phyloP scores from a whole-genome alignment of 1,139 yeast species.

The Petasospora fabianii region DNA sequence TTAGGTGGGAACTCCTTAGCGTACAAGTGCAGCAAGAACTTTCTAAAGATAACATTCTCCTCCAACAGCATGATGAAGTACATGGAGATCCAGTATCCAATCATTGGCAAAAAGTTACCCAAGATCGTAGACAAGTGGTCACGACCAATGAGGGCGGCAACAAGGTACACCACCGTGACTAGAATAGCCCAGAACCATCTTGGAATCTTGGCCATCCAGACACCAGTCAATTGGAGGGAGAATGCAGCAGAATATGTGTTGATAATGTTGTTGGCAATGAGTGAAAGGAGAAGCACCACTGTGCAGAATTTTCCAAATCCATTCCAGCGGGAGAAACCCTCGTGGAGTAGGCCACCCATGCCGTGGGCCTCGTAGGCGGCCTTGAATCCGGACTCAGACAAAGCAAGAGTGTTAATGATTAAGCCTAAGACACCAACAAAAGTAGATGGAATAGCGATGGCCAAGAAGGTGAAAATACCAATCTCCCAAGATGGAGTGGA shows the following conservation, averaged over 20 bases:
- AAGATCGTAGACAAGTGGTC: conserved; percentile 70
- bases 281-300: conserved; percentile 63
- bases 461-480: conserved; percentile 62
- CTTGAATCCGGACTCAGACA: conserved; percentile 56
- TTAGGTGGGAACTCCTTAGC: conserved; percentile 47
- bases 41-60: conserved; percentile 73
- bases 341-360: conserved; percentile 72
- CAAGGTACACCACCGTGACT: conserved; percentile 61
- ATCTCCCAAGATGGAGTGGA: conserved; percentile 54
- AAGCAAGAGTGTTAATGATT: conserved; percentile 68
- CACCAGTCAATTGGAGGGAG: conserved; percentile 69
- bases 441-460: conserved; percentile 67
- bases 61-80: conserved; percentile 69
- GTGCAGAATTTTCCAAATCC: conserved; percentile 77
- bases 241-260: conserved; percentile 85
- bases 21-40: conserved; percentile 45
- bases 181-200: conserved; percentile 75
- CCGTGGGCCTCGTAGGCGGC: conserved; percentile 57
- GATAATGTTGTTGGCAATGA: conserved; percentile 75
- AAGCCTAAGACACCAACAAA: conserved; percentile 76
- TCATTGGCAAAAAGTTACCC: conserved; percentile 90
- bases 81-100: conserved; percentile 91
- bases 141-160: conserved; percentile 73
- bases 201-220: conserved; percentile 60
- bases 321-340: conserved; percentile 72